Conservation (phyloP, 805 yeast genomes). For the Schwanniomyces pseudopolymorphus region DNA sequence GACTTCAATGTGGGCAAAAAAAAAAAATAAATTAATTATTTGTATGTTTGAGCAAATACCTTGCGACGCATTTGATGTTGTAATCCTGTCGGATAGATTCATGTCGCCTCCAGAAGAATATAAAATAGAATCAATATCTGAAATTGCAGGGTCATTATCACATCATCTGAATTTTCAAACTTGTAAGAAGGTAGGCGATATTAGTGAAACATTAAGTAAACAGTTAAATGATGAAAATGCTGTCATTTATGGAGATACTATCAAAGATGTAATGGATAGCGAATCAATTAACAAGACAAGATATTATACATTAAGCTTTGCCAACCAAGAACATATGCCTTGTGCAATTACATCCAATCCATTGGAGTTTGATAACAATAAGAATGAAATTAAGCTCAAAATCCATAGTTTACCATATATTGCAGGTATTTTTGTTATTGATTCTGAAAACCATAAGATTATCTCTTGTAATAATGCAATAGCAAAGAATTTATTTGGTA, state of each 20-base stretch:
- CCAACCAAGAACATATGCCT: conserved; percentile 54
- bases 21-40: conserved; percentile 65
- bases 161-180: conserved; percentile 14
- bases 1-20: conserved; percentile 91
- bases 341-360: conserved; percentile 71
- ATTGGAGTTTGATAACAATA: conserved; percentile 45
- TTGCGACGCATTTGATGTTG: conserved; percentile 57
- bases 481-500: conserved; percentile 76
- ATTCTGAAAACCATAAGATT: conserved; percentile 48
- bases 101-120: conserved; percentile 9
- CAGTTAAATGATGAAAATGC: conserved; percentile 4
- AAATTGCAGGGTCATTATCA: conserved; percentile 36
- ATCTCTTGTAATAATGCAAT: conserved; percentile 79
- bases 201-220: conserved; percentile 20
- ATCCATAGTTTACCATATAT: conserved; percentile 80
- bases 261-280: conserved; percentile 25
- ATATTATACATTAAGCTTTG: conserved; percentile 56
- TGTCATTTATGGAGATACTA: conserved; percentile 10
- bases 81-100: conserved; percentile 28
- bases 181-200: conserved; percentile 14
- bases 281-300: conserved; percentile 52
- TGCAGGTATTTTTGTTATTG: conserved; percentile 79
- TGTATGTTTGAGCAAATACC: conserved; percentile 87
- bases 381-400: conserved; percentile 52
- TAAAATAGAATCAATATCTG: conserved; percentile 24